Evolutionary conservation across 257 asterid species (phyloP).

Genomic region (Solanum clarkiae): DNA sequence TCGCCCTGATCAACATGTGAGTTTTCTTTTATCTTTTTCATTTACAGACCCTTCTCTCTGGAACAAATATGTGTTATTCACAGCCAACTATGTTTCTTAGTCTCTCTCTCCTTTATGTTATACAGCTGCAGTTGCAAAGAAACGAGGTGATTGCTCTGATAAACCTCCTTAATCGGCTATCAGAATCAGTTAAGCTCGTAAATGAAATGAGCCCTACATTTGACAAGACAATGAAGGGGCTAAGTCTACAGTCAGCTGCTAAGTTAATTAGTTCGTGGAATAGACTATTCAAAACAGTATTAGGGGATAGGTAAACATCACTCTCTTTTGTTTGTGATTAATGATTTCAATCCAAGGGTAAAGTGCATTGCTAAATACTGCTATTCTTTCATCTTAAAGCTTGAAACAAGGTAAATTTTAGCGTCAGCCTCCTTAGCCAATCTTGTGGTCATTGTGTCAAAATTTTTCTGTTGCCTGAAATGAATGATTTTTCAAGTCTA

Average conservation of each 20-base stretch:
- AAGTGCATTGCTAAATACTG: neutral
- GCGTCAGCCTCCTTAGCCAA: neutral
- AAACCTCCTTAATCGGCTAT: slow-evolving; percentile 72
- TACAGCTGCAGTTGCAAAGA: slow-evolving; percentile 79
- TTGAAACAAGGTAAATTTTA: neutral
- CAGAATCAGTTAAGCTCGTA: slow-evolving; percentile 77
- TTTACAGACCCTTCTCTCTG: neutral
- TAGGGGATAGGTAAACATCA: slow-evolving; percentile 19
- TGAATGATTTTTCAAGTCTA: neutral
- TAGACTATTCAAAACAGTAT: slow-evolving; percentile 25
- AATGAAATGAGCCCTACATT: slow-evolving; percentile 48
- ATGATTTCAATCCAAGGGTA: neutral
- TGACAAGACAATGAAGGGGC: slow-evolving; percentile 34
- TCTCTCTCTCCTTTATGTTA: neutral
- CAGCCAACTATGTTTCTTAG: neutral
- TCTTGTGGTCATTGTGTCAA: neutral
- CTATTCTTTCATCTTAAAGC: neutral
- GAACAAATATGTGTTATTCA: neutral
- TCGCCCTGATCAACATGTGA: slow-evolving; percentile 42
- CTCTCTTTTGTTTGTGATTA: neutral
- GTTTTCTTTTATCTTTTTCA: slow-evolving; percentile 13
- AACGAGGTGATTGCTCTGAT: slow-evolving; percentile 88
- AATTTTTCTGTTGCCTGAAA: neutral
- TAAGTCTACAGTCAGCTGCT: slow-evolving; percentile 26
- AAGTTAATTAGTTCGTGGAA: slow-evolving; percentile 24